Percentiles rank a stretch among this genome's conserved stretches.
Evolutionary conservation across 768 basidiomycete genomes (phyloP).

Genomic region (Ephemerocybe angulata): DNA sequence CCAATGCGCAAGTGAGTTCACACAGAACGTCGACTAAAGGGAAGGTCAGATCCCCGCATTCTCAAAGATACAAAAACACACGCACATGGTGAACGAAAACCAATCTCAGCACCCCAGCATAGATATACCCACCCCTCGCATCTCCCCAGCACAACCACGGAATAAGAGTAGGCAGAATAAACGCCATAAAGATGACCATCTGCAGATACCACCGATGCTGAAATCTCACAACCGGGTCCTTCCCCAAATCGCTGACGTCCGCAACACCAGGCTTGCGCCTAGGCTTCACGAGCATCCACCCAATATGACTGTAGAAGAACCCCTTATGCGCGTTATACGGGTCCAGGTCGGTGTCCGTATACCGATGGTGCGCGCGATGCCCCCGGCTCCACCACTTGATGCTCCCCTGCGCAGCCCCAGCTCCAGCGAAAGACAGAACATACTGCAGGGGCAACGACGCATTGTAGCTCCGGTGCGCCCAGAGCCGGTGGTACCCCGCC

Average conservation of each 20-base stretch:
- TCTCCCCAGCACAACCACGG: slow-evolving; percentile 85
- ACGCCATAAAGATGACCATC: slow-evolving; percentile 66
- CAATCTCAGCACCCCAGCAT: slow-evolving; percentile 74
- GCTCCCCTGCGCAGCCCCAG: slow-evolving; percentile 92
- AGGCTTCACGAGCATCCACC: slow-evolving; percentile 93
- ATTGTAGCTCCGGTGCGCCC: slow-evolving; percentile 96
- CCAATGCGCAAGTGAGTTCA: slow-evolving; percentile 97
- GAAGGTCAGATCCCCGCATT: slow-evolving; percentile 1
- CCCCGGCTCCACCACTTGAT: slow-evolving; percentile 99
- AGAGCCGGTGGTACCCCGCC: slow-evolving; percentile 94
- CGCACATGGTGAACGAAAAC: slow-evolving; percentile 85
- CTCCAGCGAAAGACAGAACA: slow-evolving; percentile 75
- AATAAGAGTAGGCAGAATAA: slow-evolving; percentile 71
- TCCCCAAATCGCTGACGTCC: slow-evolving; percentile 81
- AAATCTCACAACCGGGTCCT: slow-evolving; percentile 79
- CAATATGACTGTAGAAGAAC: slow-evolving; percentile 81
- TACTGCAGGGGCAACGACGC: slow-evolving; percentile 85
- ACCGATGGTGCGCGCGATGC: slow-evolving; percentile 95
- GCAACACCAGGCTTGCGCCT: slow-evolving; percentile 86
- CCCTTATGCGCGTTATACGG: slow-evolving; percentile 93
- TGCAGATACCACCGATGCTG: slow-evolving; percentile 78
- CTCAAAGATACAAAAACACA: slow-evolving; percentile 18
- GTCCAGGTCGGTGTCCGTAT: slow-evolving; percentile 96
- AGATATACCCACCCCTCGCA: slow-evolving; percentile 80
- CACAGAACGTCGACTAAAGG: slow-evolving; percentile 88